Base-by-base conservation (phyloP, 2,329 filamentous ascomycete genomes). In the Penicillium capsulatum region DNA sequence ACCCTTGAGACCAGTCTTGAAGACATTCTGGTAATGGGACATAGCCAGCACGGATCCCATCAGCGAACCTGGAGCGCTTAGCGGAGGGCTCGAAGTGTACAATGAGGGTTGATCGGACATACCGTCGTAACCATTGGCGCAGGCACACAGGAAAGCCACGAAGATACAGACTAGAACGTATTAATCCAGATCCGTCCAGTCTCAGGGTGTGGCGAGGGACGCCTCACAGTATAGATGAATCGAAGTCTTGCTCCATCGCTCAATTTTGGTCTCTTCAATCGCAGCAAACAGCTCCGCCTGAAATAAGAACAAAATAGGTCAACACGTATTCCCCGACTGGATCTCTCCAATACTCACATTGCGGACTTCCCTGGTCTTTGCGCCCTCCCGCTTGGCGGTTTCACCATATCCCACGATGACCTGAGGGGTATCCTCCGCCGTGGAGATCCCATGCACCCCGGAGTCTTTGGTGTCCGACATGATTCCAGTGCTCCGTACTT, bases 271-370 rank as follows among this genome's bases (percentile, higher is more conserved):
- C 50, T 72, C 70, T 34, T 71, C 59, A 31, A 73, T 57, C 28
- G 71, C 71, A 27, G 71, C 70, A 48, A 58, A 74, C 17, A 74
- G 55, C 29, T 74, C 70, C 54, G 72, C 71, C 71, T 73, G n/a
- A n/a, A n/a, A n/a, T n/a, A n/a, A n/a, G n/a, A n/a, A n/a, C n/a
- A n/a, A n/a, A n/a, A n/a, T n/a, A n/a, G n/a, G n/a, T n/a, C n/a
- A n/a, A n/a, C n/a, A n/a, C n/a, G n/a, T n/a, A 7, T 24, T 24
- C 11, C 22, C 22, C 34, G 3, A 39, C n/a, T 24, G 20, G 20
- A 15, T 1, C 17, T 28, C 15, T 4, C 3, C 8, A 4, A 20
- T 30, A 60, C 63, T 54, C 40, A 71, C 66, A 52, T 70, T 71
- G 50, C 61, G 60, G 24, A 70, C 68, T 28, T 53, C 51, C 54